Conservation (phyloP, 2,329 filamentous ascomycete genomes). For the Pyrenochaeta sp. region DNA sequence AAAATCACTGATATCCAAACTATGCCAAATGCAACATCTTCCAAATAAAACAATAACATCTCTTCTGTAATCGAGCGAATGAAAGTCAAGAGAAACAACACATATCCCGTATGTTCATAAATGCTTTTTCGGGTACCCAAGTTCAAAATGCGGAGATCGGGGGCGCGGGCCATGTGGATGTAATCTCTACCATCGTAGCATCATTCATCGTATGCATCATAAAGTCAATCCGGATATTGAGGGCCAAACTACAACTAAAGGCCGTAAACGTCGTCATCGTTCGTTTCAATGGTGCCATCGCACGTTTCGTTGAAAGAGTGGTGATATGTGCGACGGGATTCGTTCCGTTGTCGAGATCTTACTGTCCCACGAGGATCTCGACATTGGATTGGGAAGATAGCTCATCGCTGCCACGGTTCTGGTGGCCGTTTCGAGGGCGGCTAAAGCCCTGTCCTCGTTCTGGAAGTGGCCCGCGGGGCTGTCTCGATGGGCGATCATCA, state of each 20-base stretch:
- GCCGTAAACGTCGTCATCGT: constrained; percentile 47
- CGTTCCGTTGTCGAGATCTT: constrained; percentile 25
- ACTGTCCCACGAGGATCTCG: constrained; percentile 71
- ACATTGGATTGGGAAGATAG: constrained; percentile 67
- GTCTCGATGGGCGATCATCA: constrained; percentile 67
- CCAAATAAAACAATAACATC: constrained; percentile 3
- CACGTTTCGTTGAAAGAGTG: constrained; percentile 34
- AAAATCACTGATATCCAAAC: constrained; percentile 3
- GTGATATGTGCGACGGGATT: constrained; percentile 28
- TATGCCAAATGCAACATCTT: constrained; percentile 11
- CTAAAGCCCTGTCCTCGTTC: constrained; percentile 68
- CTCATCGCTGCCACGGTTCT: constrained; percentile 69
- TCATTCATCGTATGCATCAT: constrained; percentile 53
- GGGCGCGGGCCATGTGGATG: constrained; percentile 44
- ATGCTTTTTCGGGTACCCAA: constrained; percentile 46
- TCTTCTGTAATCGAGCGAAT: not conserved
- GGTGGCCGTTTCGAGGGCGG: constrained; percentile 67
- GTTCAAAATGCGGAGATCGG: constrained; percentile 38
- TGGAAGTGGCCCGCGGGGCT: constrained; percentile 68
- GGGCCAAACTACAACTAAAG: constrained; percentile 33
- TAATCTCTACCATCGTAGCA: constrained; percentile 52
- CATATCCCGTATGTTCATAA: constrained; percentile 41
- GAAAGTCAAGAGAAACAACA: constrained; percentile 6
- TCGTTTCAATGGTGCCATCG: constrained; percentile 39
- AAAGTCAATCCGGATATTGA: constrained; percentile 41